Percentiles rank a stretch among this genome's conserved stretches.
These are phyloP conservation scores for Colletotrichum tanaceti DNA, from an alignment of 2,329 filamentous ascomycete genomes.

Conservation along the genomic window DNA sequence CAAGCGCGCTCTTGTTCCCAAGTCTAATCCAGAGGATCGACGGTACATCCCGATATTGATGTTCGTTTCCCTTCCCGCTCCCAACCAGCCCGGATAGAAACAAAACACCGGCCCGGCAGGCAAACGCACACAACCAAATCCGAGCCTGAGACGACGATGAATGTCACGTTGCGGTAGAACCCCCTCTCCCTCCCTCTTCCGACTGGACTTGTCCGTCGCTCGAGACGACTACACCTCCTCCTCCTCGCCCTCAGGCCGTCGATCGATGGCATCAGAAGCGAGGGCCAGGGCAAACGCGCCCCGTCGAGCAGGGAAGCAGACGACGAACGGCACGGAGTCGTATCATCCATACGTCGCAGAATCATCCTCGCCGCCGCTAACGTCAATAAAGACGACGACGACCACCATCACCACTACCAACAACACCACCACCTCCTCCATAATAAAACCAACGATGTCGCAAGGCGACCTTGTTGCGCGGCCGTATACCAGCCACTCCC, in stretches of 20 bases:
- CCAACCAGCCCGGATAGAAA: neutral
- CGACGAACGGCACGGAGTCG: constrained; percentile 37
- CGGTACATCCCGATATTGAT: constrained; percentile 28
- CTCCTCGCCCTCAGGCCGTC: neutral
- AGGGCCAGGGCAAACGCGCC: constrained; percentile 41
- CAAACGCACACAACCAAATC: neutral
- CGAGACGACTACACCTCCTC: neutral
- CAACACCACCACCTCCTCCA: no score
- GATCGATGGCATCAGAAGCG: constrained; percentile 36
- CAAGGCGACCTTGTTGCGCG: constrained; percentile 12
- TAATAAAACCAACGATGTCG: constrained; percentile 1
- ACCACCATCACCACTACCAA: no score
- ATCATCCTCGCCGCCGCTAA: constrained; percentile 22
- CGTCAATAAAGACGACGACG: no score
- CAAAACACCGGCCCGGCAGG: constrained; percentile 17
- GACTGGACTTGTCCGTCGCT: constrained; percentile 7
- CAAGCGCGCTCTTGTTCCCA: constrained; percentile 21
- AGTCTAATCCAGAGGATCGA: constrained; percentile 31
- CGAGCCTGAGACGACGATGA: constrained; percentile 25
- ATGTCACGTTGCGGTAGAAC: constrained; percentile 17
- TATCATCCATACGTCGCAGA: constrained; percentile 41
- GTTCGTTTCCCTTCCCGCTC: constrained; percentile 20
- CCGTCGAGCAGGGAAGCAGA: constrained; percentile 34
- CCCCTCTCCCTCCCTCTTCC: neutral
- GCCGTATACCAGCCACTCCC: constrained; percentile 37